These are phyloP conservation scores for Penicillium sp. DNA, from an alignment of 2,329 filamentous ascomycete genomes.

Conservation along the genomic window DNA sequence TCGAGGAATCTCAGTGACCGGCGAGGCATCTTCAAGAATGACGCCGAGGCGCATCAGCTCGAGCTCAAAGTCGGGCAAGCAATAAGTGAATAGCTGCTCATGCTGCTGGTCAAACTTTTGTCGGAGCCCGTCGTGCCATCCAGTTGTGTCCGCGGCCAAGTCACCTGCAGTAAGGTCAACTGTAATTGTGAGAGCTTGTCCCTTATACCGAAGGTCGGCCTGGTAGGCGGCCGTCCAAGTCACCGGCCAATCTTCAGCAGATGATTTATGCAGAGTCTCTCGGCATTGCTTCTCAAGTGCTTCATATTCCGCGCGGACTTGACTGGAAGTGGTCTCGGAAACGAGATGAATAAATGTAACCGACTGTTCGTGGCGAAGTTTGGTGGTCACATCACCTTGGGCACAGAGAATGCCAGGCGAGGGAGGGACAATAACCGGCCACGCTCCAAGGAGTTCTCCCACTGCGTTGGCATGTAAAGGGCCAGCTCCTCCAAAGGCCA, in stretches of 20 bases:
- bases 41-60: conserved; percentile 48
- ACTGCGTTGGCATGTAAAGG: conserved; percentile 50
- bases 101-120: conserved; percentile 41
- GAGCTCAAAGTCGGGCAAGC: conserved; percentile 42
- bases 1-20: conserved; percentile 37
- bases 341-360: conserved; percentile 44
- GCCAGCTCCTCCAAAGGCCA: conserved; percentile 49
- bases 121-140: conserved; percentile 33
- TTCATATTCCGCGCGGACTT: conserved; percentile 33
- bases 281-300: conserved; percentile 37
- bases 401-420: conserved; percentile 49
- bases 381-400: conserved; percentile 48
- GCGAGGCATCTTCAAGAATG: conserved; percentile 42
- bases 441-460: conserved; percentile 47
- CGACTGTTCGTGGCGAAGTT: conserved; percentile 46
- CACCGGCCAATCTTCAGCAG: conserved; percentile 27
- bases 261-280: conserved; percentile 37
- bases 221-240: conserved; percentile 38
- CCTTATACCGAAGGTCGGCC: conserved; percentile 47
- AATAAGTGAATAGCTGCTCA: conserved; percentile 46
- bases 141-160: conserved; percentile 25
- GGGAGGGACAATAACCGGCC: conserved; percentile 51
- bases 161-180: conserved; percentile 35
- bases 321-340: conserved; percentile 31
- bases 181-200: conserved; percentile 41